A percentile compares a stretch with the other conserved stretches of the same genome.
phyloP scores from a whole-genome alignment of 2,329 filamentous ascomycete species.

The Aspergillus cejpii region DNA sequence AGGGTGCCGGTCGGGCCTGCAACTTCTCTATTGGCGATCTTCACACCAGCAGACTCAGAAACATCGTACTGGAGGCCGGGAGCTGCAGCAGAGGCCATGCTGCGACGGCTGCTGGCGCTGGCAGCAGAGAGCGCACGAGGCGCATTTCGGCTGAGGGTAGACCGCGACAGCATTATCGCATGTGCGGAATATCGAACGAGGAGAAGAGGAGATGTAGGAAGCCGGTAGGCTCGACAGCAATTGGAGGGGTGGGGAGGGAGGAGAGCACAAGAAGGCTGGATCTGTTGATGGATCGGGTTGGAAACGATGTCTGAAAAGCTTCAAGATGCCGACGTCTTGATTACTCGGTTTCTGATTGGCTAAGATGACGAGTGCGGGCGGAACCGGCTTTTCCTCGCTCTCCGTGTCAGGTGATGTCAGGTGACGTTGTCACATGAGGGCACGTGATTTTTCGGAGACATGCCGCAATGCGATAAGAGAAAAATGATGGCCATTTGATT shows the following conservation, averaged over 20 bases:
- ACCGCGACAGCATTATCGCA: constrained; percentile 61
- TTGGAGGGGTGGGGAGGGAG: constrained; percentile 26
- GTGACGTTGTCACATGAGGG: constrained; percentile 14
- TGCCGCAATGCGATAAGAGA: constrained; percentile 9
- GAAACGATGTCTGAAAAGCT: constrained; percentile 38
- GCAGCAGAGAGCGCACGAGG: constrained; percentile 56
- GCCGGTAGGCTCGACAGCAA: constrained; percentile 37
- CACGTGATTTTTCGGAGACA: constrained; percentile 15
- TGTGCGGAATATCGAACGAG: constrained; percentile 49
- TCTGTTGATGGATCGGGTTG: constrained; percentile 25
- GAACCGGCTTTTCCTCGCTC: constrained; percentile 28
- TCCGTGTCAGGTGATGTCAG: constrained; percentile 24
- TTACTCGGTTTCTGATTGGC: constrained; percentile 38
- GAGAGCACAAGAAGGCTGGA: constrained; percentile 24
- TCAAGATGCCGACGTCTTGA: constrained; percentile 38
- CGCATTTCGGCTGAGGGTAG: constrained; percentile 57
- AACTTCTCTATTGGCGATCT: constrained; percentile 85
- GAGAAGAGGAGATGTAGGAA: constrained; percentile 24
- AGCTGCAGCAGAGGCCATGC: constrained; percentile 59
- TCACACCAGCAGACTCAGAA: constrained; percentile 77
- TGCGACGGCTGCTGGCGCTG: constrained; percentile 50
- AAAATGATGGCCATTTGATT: constrained; percentile 2
- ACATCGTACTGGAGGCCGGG: constrained; percentile 82
- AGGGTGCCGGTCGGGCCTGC: constrained; percentile 84
- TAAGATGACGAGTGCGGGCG: constrained; percentile 34